Conservation (phyloP, 1,284 basidiomycete species). For the Phellopilus nigrolimitatus region DNA sequence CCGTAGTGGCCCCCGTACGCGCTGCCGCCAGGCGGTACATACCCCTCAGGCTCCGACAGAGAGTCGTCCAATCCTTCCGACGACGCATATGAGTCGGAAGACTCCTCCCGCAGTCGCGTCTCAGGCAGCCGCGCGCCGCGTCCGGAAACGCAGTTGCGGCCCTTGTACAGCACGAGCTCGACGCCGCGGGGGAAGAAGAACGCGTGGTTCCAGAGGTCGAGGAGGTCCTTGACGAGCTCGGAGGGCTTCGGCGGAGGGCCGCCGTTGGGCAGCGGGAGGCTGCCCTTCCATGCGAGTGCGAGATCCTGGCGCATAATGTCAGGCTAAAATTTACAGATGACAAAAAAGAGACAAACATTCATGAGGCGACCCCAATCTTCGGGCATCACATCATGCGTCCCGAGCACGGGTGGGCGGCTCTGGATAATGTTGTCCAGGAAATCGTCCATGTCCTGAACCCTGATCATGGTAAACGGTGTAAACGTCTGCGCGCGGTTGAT, state of each 20-base stretch:
- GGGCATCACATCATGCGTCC: constrained; percentile 70
- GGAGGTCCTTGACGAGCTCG: constrained; percentile 56
- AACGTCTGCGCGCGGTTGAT: constrained; percentile 63
- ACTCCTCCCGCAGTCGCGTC: constrained; percentile 35
- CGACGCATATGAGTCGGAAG: constrained; percentile 30
- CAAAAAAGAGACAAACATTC: constrained; percentile 42
- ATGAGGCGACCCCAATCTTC: constrained; percentile 76
- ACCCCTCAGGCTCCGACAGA: not conserved
- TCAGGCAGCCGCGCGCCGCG: constrained; percentile 49
- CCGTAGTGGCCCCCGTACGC: constrained; percentile 29
- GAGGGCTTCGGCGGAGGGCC: constrained; percentile 49
- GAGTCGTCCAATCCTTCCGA: constrained; percentile 30
- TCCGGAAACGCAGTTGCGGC: constrained; percentile 68
- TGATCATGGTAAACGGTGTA: constrained; percentile 62
- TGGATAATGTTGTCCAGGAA: constrained; percentile 58
- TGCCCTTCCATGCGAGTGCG: constrained; percentile 65
- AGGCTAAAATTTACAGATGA: constrained; percentile 10
- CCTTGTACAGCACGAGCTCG: constrained; percentile 71
- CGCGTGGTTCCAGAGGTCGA: constrained; percentile 71
- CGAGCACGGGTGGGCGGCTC: constrained; percentile 59
- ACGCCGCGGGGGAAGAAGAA: constrained; percentile 69
- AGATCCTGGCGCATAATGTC: constrained; percentile 47
- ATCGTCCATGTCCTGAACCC: constrained; percentile 69
- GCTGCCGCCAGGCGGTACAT: no score
- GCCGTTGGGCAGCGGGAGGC: constrained; percentile 54